phyloP scores from a whole-genome alignment of 257 asterid genomes.

The Rubia yunnanensis region DNA sequence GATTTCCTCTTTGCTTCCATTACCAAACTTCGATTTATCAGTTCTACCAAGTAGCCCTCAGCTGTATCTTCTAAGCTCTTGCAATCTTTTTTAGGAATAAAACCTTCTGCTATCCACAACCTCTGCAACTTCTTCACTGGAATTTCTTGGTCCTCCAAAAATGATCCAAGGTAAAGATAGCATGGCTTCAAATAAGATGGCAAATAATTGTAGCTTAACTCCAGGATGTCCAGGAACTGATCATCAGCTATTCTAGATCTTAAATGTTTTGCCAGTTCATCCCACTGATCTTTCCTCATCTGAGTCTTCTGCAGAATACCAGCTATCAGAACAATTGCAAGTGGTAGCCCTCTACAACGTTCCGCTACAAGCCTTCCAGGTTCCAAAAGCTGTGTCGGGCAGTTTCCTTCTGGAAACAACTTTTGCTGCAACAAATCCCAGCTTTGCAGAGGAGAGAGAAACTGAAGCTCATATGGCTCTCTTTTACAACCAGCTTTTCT shows the following conservation, averaged over 20 bases:
- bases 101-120: background rate
- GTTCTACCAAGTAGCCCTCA: background rate
- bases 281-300: background rate
- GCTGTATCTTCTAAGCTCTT: constrained; percentile 1
- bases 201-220: background rate
- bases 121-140: background rate
- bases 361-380: background rate
- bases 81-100: background rate
- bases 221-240: background rate
- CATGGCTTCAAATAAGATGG: constrained; percentile 1
- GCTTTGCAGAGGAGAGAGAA: background rate
- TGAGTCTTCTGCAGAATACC: background rate
- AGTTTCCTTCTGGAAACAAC: background rate
- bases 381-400: background rate
- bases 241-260: background rate
- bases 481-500: background rate
- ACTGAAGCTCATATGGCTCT: background rate
- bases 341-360: background rate
- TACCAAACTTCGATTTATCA: background rate
- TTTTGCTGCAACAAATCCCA: background rate
- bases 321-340: background rate
- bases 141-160: background rate
- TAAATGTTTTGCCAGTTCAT: background rate
- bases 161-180: constrained; percentile 12
- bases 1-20: background rate